These are phyloP conservation scores for Gentiana macrophylla DNA, from an alignment of 257 asterid genomes.

Conservation along the genomic window DNA sequence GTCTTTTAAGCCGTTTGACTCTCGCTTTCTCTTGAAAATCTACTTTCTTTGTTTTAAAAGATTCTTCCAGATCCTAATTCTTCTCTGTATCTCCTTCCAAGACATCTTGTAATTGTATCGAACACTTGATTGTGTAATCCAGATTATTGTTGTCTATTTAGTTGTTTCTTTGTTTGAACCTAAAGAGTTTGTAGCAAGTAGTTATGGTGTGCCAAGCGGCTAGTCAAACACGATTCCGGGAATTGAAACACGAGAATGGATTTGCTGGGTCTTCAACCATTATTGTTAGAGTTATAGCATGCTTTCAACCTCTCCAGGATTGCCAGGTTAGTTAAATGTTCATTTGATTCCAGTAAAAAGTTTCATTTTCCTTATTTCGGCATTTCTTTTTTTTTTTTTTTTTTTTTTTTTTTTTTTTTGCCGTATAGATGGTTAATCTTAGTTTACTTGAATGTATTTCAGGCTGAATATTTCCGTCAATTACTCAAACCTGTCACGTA, in stretches of 20 bases:
- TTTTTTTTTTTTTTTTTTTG: background rate
- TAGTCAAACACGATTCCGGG: slow-evolving; percentile 58
- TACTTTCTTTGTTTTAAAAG: background rate
- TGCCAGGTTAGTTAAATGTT: slow-evolving; percentile 59
- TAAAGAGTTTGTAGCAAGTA: slow-evolving; percentile 33
- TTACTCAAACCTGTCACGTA: slow-evolving; percentile 92
- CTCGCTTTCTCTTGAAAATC: slow-evolving; percentile 4
- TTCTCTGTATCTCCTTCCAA: background rate
- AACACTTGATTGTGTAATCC: background rate
- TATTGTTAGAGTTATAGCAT: slow-evolving; percentile 68
- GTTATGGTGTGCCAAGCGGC: slow-evolving; percentile 97
- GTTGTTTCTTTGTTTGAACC: slow-evolving; percentile 5
- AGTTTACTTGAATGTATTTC: slow-evolving; percentile 16
- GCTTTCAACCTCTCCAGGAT: slow-evolving; percentile 70
- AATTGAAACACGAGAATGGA: slow-evolving; percentile 73
- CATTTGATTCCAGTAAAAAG: background rate
- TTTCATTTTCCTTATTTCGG: background rate
- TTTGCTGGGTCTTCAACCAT: slow-evolving; percentile 62
- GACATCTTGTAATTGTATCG: background rate
- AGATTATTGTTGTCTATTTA: background rate
- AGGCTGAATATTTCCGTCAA: slow-evolving; percentile 92
- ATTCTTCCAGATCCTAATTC: no score
- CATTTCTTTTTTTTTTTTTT: background rate
- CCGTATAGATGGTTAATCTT: background rate
- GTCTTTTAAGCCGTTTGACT: slow-evolving; percentile 1